These are phyloP conservation scores for Penicillium sp. DNA, from an alignment of 2,329 filamentous ascomycete genomes.

Conservation along the genomic window DNA sequence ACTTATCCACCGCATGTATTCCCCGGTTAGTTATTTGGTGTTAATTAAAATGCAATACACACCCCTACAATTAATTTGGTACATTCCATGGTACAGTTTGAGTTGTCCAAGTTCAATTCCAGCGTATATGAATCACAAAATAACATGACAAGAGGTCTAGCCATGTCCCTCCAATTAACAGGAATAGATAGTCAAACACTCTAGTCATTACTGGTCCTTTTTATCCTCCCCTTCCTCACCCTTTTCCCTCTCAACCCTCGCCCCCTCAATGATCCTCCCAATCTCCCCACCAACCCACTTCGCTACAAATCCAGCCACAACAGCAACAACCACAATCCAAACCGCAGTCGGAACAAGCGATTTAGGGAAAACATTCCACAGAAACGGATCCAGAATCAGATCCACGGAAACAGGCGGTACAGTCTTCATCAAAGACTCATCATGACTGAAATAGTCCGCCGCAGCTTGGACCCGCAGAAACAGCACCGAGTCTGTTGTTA, in stretches of 20 bases:
- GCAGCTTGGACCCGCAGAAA: slow-evolving; percentile 74
- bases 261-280: slow-evolving; percentile 23
- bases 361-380: slow-evolving; percentile 75
- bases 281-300: slow-evolving; percentile 29
- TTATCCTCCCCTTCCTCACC: slow-evolving; percentile 10
- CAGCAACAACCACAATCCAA: slow-evolving; percentile 66
- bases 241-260: slow-evolving; percentile 12
- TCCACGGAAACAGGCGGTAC: slow-evolving; percentile 77
- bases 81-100: not conserved
- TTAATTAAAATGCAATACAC: not conserved
- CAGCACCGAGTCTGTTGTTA: slow-evolving; percentile 54
- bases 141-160: not conserved
- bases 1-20: slow-evolving; percentile 3
- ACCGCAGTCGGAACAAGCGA: slow-evolving; percentile 72
- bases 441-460: slow-evolving; percentile 81
- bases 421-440: slow-evolving; percentile 71
- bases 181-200: not conserved
- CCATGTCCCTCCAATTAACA: not conserved
- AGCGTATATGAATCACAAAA: not conserved
- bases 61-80: not conserved
- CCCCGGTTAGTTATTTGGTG: not conserved
- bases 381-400: slow-evolving; percentile 79
- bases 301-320: slow-evolving; percentile 51
- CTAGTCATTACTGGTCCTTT: slow-evolving; percentile 19
- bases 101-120: not conserved